Evolutionary conservation across 352 stramenopile species (phyloP).

Genomic region (Phytophthora litchii): DNA sequence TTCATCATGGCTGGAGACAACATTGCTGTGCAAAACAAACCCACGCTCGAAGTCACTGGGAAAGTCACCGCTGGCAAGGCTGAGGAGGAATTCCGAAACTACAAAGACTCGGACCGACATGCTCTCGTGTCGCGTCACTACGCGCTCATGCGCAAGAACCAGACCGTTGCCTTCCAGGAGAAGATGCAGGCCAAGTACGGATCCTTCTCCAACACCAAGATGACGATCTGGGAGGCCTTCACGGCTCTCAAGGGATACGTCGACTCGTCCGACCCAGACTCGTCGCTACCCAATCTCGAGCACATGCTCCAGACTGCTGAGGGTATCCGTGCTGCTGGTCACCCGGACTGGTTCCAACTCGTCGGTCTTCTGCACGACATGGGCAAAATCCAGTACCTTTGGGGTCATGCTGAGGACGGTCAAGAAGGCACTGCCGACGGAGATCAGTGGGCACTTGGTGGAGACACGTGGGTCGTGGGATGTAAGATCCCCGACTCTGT

Average conservation of each 20-base stretch:
- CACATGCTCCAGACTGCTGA: constrained; percentile 96
- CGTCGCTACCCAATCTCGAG: constrained; percentile 88
- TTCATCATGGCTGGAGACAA: constrained; percentile 24
- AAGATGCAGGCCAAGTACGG: constrained; percentile 81
- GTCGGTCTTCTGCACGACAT: constrained; percentile 94
- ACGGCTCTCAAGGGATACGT: constrained; percentile 90
- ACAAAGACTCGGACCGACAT: constrained; percentile 73
- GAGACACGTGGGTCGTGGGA: constrained; percentile 93
- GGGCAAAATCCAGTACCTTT: constrained; percentile 96
- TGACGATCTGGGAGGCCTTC: constrained; percentile 94
- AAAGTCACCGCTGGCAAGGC: constrained; percentile 57
- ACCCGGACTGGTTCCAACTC: constrained; percentile 94
- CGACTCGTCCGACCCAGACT: constrained; percentile 94
- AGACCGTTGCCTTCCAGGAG: constrained; percentile 71
- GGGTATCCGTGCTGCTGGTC: constrained; percentile 86
- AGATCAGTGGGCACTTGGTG: constrained; percentile 93
- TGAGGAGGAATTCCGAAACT: constrained; percentile 80
- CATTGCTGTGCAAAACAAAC: constrained; percentile 10
- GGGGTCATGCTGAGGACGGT: constrained; percentile 81
- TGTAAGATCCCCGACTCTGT: constrained; percentile 89
- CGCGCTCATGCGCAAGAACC: constrained; percentile 74
- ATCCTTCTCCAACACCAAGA: constrained; percentile 74
- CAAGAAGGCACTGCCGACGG: constrained; percentile 88
- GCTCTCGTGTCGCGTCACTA: constrained; percentile 79
- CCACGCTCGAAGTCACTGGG: constrained; percentile 40